Percentiles rank a stretch among this genome's conserved stretches.
Conservation (phyloP, 2,329 filamentous ascomycete genomes). For the Tolypocladium tundrense region DNA sequence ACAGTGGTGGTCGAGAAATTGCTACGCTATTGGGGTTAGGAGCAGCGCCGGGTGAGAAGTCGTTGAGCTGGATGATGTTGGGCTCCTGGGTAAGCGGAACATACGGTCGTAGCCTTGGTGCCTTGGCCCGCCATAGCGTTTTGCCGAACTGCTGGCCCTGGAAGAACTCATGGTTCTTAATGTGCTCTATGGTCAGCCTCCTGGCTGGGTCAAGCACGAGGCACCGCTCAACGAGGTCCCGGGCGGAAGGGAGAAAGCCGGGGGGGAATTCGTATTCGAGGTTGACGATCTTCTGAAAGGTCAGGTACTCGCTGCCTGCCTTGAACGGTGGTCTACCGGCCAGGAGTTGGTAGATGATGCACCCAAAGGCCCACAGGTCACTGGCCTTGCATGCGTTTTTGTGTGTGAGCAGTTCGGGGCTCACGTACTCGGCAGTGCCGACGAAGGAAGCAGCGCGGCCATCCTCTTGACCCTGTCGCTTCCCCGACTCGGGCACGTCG, state of each 20-base stretch:
- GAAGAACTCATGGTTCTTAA: constrained; percentile 95
- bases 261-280: constrained; percentile 89
- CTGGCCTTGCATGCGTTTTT: constrained; percentile 97
- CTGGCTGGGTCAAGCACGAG: constrained; percentile 80
- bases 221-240: constrained; percentile 81
- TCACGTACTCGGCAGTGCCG: constrained; percentile 95
- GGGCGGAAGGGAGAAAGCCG: constrained; percentile 77
- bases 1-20: constrained; percentile 15
- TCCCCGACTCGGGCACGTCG: constrained; percentile 24
- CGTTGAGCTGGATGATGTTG: constrained; percentile 63
- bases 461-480: constrained; percentile 41
- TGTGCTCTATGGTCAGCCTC: constrained; percentile 84
- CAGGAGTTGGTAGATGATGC: constrained; percentile 91
- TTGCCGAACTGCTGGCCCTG: constrained; percentile 78
- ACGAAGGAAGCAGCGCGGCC: constrained; percentile 88
- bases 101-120: constrained; percentile 78
- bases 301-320: constrained; percentile 87
- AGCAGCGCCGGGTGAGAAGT: constrained; percentile 22
- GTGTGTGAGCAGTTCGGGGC: constrained; percentile 89
- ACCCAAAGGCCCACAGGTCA: constrained; percentile 96
- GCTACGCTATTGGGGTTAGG: constrained; percentile 15
- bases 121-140: constrained; percentile 78
- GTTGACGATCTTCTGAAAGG: constrained; percentile 94
- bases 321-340: constrained; percentile 98
- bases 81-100: constrained; percentile 67